phyloP scores from a whole-genome alignment of 768 basidiomycete genomes.

The Nidularia pulvinata region DNA sequence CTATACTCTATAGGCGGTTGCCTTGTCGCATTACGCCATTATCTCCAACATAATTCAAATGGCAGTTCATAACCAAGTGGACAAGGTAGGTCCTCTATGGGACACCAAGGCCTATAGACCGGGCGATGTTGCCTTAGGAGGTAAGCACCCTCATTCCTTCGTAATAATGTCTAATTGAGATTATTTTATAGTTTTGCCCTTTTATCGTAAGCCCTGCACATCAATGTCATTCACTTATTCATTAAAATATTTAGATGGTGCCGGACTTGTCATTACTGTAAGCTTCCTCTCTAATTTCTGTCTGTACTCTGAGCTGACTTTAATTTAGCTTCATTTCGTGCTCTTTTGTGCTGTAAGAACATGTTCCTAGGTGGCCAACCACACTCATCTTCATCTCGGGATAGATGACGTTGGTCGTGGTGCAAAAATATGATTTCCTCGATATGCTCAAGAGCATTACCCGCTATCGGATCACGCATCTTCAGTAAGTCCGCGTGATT shows the following conservation, averaged over 20 bases:
- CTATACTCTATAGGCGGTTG: constrained; percentile 36
- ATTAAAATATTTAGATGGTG: constrained; percentile 16
- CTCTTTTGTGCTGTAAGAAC: constrained; percentile 49
- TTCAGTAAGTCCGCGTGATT: constrained; percentile 29
- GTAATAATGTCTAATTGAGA: too few relatives aligned
- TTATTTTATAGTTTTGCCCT: constrained; percentile 21
- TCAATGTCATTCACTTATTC: neutral
- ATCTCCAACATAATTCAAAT: constrained; percentile 57
- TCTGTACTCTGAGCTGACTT: constrained; percentile 7
- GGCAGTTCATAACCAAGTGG: constrained; percentile 35
- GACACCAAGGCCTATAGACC: constrained; percentile 31
- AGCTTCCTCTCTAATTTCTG: constrained; percentile 12
- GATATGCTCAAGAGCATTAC: constrained; percentile 45
- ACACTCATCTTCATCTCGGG: neutral
- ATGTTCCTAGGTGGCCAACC: neutral
- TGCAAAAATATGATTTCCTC: constrained; percentile 41
- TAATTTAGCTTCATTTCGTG: constrained; percentile 47
- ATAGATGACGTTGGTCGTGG: constrained; percentile 52
- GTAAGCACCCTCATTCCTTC: constrained; percentile 10
- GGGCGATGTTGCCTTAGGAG: constrained; percentile 47
- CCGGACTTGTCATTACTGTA: constrained; percentile 55
- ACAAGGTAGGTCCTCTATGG: constrained; percentile 18
- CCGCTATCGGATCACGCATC: constrained; percentile 43
- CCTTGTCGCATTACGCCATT: constrained; percentile 51
- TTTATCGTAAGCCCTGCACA: constrained; percentile 38